phyloP scores from a whole-genome alignment of 805 yeast genomes.

The Priceomyces fermenticarens region DNA sequence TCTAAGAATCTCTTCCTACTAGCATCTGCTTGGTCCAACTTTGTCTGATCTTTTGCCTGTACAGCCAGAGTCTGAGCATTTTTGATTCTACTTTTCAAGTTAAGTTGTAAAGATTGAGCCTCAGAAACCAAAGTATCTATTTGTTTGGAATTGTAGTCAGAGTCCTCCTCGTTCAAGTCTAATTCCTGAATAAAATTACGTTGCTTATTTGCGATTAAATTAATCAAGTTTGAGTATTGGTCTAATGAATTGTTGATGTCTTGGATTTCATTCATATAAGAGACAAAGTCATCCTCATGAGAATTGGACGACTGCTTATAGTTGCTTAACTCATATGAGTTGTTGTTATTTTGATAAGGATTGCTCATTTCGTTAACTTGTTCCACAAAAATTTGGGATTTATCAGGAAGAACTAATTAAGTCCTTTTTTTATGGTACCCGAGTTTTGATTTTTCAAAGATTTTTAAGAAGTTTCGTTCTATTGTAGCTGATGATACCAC shows the following conservation, averaged over 20 bases:
- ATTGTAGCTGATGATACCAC: neutral
- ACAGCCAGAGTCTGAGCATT: conserved; percentile 68
- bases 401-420: neutral
- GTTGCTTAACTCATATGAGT: conserved; percentile 26
- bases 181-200: conserved; percentile 39
- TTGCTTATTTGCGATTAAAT: conserved; percentile 39
- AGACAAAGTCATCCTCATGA: conserved; percentile 40
- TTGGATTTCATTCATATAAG: conserved; percentile 44
- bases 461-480: neutral
- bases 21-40: conserved; percentile 87
- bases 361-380: neutral
- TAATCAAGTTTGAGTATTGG: conserved; percentile 37
- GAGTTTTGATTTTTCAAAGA: too few relatives aligned
- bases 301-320: conserved; percentile 21
- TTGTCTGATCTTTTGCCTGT: conserved; percentile 61
- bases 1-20: conserved; percentile 81
- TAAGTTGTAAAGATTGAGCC: conserved; percentile 72
- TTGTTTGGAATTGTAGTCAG: conserved; percentile 66
- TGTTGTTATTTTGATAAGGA: conserved; percentile 25
- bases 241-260: conserved; percentile 43
- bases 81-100: conserved; percentile 74
- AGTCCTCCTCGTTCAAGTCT: conserved; percentile 36
- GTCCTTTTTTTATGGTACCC: too few relatives aligned
- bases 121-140: conserved; percentile 75
- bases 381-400: conserved; percentile 1